phyloP scores from a whole-genome alignment of 23 red algal genomes.

The Gracilaria domingensis region DNA sequence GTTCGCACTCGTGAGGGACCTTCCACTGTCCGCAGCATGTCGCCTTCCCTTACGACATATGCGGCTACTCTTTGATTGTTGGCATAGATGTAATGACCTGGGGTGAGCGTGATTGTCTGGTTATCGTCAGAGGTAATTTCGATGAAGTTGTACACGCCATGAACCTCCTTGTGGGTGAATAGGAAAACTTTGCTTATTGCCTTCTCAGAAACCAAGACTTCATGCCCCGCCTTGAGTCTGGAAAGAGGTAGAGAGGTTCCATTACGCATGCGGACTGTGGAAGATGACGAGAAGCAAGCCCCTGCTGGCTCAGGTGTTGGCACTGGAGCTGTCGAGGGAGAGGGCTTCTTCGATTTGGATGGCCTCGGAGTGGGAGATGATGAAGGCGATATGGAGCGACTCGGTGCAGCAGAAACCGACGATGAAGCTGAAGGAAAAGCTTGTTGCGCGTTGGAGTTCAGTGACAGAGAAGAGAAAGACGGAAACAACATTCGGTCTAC shows the following conservation, averaged over 20 bases:
- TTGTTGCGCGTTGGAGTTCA: neutral
- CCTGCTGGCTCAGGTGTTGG: neutral
- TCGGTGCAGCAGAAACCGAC: neutral
- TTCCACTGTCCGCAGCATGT: conserved; percentile 39
- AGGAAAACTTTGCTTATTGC: conserved; percentile 34
- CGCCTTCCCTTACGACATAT: neutral
- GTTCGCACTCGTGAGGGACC: conserved; percentile 17
- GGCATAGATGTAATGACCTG: conserved; percentile 68
- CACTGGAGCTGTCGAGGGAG: conserved; percentile 7
- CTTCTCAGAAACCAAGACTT: conserved; percentile 17
- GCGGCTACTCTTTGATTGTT: conserved; percentile 30
- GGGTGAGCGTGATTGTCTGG: conserved; percentile 35
- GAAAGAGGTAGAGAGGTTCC: conserved; percentile 3
- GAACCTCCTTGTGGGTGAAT: conserved; percentile 34
- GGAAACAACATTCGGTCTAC: conserved; percentile 54
- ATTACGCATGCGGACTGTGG: conserved; percentile 17
- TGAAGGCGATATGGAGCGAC: neutral
- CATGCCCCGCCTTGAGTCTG: conserved; percentile 16
- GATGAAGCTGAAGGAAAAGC: neutral
- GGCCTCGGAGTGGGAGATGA: neutral
- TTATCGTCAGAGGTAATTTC: conserved; percentile 6
- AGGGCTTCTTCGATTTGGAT: conserved; percentile 2
- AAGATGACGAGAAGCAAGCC: conserved; percentile 44
- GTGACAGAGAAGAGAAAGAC: neutral
- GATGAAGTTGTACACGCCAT: conserved; percentile 39